Base-by-base conservation (phyloP, 179 eudicot species). In the Beta lomatogona region DNA sequence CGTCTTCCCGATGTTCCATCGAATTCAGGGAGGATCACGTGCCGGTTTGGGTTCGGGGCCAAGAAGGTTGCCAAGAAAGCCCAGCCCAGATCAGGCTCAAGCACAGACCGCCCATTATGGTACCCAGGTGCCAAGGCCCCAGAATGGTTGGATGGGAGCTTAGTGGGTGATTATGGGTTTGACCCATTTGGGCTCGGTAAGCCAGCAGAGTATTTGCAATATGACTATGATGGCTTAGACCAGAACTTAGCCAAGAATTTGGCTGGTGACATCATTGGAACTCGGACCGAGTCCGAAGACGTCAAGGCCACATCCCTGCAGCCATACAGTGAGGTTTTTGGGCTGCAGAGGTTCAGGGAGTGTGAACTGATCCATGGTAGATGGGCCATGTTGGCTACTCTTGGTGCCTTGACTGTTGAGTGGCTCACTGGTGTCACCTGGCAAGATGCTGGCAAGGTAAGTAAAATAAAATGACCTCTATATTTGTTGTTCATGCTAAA, bases 381-480 rank as follows among this genome's bases (percentile, higher is more conserved):
- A 77, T 96, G 99, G 99, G 99, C 99, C 54, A 96, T 96, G 99
- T 83, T 96, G 86, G 99, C 97, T 58, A 91, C 97, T 11, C 94
- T 96, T 67, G 99, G 99, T 21, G 98, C 99, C 1, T 82, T 96
- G 31, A 83, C 92, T 25, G 99, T 96, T 59, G 98, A 96, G 88
- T 90, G 92, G 89, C 94, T 96, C 83, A 94, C 98, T 52, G 99
- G 99, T 71, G 84, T 96, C 61, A 91, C 99, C 1, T 96, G 99
- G 99, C 99, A 96, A 87, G 98, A 94, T 69, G 98, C 98, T 19
- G 98, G 98, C 78, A 94, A 94, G 95, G 98, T 94, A 87, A 14
- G 9, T 68, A 31, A 4, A 6, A 1, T 52, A 6, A 36, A 7
- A 21, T 67, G 41, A 46, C 28, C 21, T 71, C 21, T 21, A 11